phyloP scores from a whole-genome alignment of 768 basidiomycete species.

The Hemileccinum rubropunctum region DNA sequence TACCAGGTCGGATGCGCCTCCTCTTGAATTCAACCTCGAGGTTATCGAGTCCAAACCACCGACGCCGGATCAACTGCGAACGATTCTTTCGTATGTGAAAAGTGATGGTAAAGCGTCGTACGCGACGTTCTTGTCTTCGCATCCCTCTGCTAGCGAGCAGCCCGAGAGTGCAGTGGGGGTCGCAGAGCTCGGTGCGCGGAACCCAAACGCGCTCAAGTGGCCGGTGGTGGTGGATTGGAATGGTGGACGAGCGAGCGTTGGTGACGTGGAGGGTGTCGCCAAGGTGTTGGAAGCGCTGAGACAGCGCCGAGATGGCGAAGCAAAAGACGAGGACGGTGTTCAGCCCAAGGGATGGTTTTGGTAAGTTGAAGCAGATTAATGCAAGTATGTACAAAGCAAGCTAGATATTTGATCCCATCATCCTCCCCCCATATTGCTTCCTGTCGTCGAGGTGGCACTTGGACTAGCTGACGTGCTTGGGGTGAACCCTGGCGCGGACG shows the following conservation, averaged over 20 bases:
- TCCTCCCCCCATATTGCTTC: not conserved
- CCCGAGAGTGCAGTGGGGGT: constrained; percentile 47
- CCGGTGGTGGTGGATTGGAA: constrained; percentile 81
- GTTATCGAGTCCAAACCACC: constrained; percentile 65
- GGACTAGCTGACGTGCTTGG: not conserved
- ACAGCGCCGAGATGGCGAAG: constrained; percentile 67
- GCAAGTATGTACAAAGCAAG: too few species aligned
- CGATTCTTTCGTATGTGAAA: constrained; percentile 59
- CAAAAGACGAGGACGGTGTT: too few species aligned
- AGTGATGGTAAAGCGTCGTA: constrained; percentile 29
- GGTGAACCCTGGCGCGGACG: too few species aligned
- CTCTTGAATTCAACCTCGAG: constrained; percentile 69
- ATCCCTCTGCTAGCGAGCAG: too few species aligned
- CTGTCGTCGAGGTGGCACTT: too few species aligned
- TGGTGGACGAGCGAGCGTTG: constrained; percentile 60
- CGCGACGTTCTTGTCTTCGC: constrained; percentile 50
- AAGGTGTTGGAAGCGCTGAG: constrained; percentile 62
- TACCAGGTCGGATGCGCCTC: constrained; percentile 39
- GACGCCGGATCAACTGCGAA: constrained; percentile 63
- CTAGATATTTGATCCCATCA: too few species aligned
- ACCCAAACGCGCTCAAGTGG: constrained; percentile 68
- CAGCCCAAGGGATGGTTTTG: too few species aligned
- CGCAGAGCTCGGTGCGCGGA: constrained; percentile 47
- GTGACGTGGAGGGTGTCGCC: constrained; percentile 68
- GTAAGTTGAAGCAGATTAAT: too few species aligned